Conservation (phyloP, 1,284 basidiomycete species). For the Fomitiporia mediterranea region DNA sequence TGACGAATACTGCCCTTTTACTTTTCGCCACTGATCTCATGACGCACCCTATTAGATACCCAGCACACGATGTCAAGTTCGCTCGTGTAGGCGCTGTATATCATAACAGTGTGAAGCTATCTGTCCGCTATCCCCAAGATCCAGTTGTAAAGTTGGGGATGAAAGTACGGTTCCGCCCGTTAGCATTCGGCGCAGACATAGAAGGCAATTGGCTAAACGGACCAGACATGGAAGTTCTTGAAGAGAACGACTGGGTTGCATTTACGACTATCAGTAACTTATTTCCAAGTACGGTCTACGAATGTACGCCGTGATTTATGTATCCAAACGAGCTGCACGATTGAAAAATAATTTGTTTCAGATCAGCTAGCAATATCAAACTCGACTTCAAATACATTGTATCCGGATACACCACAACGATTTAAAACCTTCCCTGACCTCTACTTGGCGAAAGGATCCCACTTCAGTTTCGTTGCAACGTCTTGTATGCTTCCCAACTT, state of each 20-base stretch:
- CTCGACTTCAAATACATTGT: constrained; percentile 33
- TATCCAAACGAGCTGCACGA: no score
- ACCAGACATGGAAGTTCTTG: constrained; percentile 40
- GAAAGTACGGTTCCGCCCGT: constrained; percentile 42
- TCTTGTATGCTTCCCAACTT: constrained; percentile 65
- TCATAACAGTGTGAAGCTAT: constrained; percentile 57
- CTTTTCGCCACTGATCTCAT: constrained; percentile 48
- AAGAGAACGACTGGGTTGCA: constrained; percentile 60
- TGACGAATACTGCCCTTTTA: constrained; percentile 49
- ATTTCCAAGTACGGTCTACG: constrained; percentile 69
- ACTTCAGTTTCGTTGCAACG: constrained; percentile 62
- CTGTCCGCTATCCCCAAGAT: constrained; percentile 51
- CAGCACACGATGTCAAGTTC: constrained; percentile 52
- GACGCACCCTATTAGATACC: constrained; percentile 47
- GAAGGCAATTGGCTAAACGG: constrained; percentile 47
- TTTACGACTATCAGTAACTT: constrained; percentile 54
- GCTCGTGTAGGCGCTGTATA: constrained; percentile 66
- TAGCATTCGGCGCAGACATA: neutral
- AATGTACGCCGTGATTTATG: constrained; percentile 47
- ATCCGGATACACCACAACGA: constrained; percentile 45
- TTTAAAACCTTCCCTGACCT: constrained; percentile 72
- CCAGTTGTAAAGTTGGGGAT: constrained; percentile 30
- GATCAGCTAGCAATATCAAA: neutral
- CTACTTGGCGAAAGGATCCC: constrained; percentile 44
- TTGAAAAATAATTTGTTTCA: neutral